Evolutionary conservation across 257 asterid genomes (phyloP).

Genomic region (Solanum raphanifolium): DNA sequence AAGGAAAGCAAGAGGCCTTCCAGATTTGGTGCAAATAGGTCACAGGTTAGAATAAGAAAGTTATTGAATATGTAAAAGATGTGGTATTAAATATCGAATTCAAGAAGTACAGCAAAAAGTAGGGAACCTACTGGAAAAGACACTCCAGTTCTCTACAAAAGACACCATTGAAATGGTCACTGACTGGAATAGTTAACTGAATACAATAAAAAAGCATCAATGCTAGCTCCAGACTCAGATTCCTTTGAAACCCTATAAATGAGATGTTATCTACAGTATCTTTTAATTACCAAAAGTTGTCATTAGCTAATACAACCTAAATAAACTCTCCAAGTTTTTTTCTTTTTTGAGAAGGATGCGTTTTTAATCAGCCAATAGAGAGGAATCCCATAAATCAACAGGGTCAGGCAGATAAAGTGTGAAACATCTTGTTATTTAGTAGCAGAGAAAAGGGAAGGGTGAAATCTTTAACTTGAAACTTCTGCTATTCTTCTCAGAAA

Average conservation of each 20-base stretch:
- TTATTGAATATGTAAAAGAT: background rate
- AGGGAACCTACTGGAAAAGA: background rate
- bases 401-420: background rate
- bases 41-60: background rate
- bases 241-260: background rate
- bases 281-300: background rate
- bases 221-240: background rate
- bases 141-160: background rate
- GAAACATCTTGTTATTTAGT: background rate
- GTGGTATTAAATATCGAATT: background rate
- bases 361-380: background rate
- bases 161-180: background rate
- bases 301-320: background rate
- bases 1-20: background rate
- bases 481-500: background rate
- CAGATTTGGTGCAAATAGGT: background rate
- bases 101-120: background rate
- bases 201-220: background rate
- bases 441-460: background rate
- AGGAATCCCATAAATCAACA: background rate
- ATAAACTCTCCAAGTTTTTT: background rate
- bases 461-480: background rate
- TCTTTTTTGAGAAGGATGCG: background rate
- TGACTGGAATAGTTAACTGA: background rate
- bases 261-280: background rate